Base-by-base conservation (phyloP, 495 filamentous ascomycete species). In the Penicillium tannophilum region DNA sequence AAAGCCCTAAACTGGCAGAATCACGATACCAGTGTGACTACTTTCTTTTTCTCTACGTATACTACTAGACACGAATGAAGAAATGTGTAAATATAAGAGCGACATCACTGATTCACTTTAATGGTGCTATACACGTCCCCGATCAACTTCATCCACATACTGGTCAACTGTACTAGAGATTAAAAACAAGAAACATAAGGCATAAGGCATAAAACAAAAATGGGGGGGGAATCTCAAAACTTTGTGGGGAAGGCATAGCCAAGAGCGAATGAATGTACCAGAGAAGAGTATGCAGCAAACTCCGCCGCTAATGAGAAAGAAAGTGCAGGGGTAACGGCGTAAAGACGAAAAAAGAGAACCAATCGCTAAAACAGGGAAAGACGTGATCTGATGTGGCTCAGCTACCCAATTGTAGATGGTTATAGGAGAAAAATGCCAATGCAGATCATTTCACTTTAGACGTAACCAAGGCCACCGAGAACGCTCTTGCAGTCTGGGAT, bases 381-480 rank as follows among this genome's bases (percentile, higher is more conserved):
- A 52, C 46, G 41, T 55, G 20, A 23, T 23, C 53, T 24, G 36
- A 36, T 33, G 11, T n/a, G 36, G n/a, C 53, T 24, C 30, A 33
- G 23, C 19, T 46, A 47, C n/a, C 24, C 42, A 45, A 55, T 36
- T 16, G 43, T 36, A 42, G 12, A 31, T 30, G 33, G 28, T 23
- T 23, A 9, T 46, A 23, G 52, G 52, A 54, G 33, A 52, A 36
- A 36, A 46, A 41, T 31, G 17, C 46, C 42, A 61, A 19, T 17
- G 35, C 33, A 49, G 46, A 49, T 23, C 14, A 1, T 26, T 54
- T 36, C 14, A 36, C 42, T 57, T 63, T 63, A 82, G 45, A 64
- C 66, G 74, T 80, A 91, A 7, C 88, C 88, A 28, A 91, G 74
- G 54, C 75, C 81, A 31, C 82, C 79, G 58, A 94, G 72, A 49